Evolutionary conservation across 202 grass and related monocot species (phyloP).

Genomic region (Dendrocalamus latiflorus): DNA sequence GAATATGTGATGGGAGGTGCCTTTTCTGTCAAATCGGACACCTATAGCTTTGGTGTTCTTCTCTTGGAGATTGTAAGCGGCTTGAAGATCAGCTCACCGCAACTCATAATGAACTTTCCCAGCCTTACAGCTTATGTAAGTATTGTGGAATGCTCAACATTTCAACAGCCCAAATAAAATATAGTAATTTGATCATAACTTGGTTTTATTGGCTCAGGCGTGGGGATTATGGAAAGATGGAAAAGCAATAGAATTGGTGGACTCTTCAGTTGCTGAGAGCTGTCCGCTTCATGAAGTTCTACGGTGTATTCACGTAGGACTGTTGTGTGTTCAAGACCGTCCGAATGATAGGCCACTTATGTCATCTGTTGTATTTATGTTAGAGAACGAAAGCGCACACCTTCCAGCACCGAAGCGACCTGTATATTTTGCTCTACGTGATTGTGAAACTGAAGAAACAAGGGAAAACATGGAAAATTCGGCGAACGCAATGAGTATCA

Average conservation of each 20-base stretch:
- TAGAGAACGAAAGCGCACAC: background rate
- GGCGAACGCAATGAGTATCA: background rate
- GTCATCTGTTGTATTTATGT: constrained; percentile 1
- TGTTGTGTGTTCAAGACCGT: constrained; percentile 44
- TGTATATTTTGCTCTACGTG: background rate
- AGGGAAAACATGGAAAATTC: background rate
- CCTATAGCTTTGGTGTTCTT: constrained; percentile 53
- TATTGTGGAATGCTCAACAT: background rate
- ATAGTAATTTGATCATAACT: background rate
- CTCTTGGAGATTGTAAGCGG: constrained; percentile 44
- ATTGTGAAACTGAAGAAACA: background rate
- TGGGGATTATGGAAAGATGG: constrained; percentile 44
- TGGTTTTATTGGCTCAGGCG: background rate
- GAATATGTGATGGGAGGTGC: constrained; percentile 42
- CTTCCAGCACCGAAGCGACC: background rate
- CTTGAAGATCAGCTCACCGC: constrained; percentile 26
- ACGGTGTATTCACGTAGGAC: constrained; percentile 40
- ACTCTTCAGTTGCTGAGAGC: background rate
- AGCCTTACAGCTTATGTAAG: constrained; percentile 15
- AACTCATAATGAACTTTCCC: background rate
- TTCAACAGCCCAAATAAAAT: background rate
- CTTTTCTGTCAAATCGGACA: constrained; percentile 47
- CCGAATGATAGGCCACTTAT: constrained; percentile 34
- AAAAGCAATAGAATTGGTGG: constrained; percentile 6
- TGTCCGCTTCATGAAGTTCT: background rate